These are phyloP conservation scores for Trichomonascus vanleenenianus DNA, from an alignment of 805 yeast genomes.

Conservation along the genomic window DNA sequence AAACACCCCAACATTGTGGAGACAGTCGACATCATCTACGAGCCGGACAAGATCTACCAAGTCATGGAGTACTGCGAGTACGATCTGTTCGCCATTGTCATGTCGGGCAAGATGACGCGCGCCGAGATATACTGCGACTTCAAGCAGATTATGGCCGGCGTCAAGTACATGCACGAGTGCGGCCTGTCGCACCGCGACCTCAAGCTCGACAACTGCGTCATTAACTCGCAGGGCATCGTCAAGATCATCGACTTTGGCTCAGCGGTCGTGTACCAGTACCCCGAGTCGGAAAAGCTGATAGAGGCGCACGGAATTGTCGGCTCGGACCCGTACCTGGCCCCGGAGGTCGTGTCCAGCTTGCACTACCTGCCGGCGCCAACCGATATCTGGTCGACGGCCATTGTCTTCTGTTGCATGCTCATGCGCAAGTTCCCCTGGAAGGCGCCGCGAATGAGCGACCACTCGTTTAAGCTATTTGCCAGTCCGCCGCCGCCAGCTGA, in stretches of 20 bases:
- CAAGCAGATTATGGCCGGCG: constrained; percentile 75
- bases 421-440: constrained; percentile 93
- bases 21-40: constrained; percentile 86
- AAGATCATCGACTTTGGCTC: constrained; percentile 91
- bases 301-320: constrained; percentile 84
- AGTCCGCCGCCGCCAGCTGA: not conserved
- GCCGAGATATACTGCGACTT: constrained; percentile 84
- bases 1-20: constrained; percentile 86
- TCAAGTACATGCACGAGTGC: constrained; percentile 69
- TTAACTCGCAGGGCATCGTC: constrained; percentile 73
- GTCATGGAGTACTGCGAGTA: constrained; percentile 94
- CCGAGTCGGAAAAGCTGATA: constrained; percentile 62
- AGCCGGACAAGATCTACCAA: constrained; percentile 76
- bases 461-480: constrained; percentile 66
- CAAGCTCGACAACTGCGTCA: constrained; percentile 88
- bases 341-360: constrained; percentile 78
- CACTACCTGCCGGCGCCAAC: constrained; percentile 90
- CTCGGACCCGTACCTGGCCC: constrained; percentile 84
- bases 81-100: constrained; percentile 88
- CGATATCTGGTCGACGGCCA: constrained; percentile 90
- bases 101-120: constrained; percentile 80
- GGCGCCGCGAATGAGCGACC: constrained; percentile 74
- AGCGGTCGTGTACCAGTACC: constrained; percentile 85
- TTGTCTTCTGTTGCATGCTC: constrained; percentile 87
- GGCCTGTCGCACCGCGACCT: constrained; percentile 90